Percentiles rank a stretch among this genome's conserved stretches.
Evolutionary conservation across 805 yeast species (phyloP).

Genomic region (Pichia manshurica): DNA sequence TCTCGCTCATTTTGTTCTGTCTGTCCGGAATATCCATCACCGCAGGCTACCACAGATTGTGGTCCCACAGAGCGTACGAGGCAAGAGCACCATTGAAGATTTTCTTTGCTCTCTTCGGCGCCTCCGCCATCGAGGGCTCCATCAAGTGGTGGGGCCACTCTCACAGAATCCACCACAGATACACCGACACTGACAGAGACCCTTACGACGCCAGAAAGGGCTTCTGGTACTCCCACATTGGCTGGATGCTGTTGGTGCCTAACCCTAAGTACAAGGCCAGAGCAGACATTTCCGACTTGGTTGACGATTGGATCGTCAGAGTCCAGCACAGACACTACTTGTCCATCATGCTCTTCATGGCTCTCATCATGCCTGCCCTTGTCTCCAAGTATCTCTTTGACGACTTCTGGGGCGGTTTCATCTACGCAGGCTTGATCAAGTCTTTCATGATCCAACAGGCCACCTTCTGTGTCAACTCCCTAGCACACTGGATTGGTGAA

Average conservation of each 20-base stretch:
- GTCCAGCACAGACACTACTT: constrained; percentile 79
- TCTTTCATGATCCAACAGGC: constrained; percentile 74
- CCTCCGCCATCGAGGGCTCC: constrained; percentile 79
- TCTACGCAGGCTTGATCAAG: constrained; percentile 70
- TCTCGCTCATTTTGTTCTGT: constrained; percentile 47
- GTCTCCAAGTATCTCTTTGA: constrained; percentile 50
- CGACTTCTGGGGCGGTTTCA: constrained; percentile 66
- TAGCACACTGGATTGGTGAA: constrained; percentile 81
- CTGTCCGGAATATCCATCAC: constrained; percentile 72
- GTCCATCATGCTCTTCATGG: constrained; percentile 52
- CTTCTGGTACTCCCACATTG: constrained; percentile 78
- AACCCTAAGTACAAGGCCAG: constrained; percentile 78
- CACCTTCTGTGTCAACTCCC: constrained; percentile 78
- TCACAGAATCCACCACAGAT: constrained; percentile 82
- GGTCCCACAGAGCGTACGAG: constrained; percentile 69
- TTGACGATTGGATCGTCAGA: constrained; percentile 72
- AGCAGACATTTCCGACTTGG: constrained; percentile 75
- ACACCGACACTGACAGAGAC: constrained; percentile 76
- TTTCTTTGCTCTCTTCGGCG: constrained; percentile 72
- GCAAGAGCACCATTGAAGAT: constrained; percentile 57
- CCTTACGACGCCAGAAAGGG: constrained; percentile 85
- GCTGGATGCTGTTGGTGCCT: constrained; percentile 79
- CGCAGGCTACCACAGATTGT: constrained; percentile 78
- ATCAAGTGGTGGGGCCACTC: constrained; percentile 88
- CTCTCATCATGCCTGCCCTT: constrained; percentile 57